phyloP scores from a whole-genome alignment of 148 eudicot genomes.

The Arbutus unedo region DNA sequence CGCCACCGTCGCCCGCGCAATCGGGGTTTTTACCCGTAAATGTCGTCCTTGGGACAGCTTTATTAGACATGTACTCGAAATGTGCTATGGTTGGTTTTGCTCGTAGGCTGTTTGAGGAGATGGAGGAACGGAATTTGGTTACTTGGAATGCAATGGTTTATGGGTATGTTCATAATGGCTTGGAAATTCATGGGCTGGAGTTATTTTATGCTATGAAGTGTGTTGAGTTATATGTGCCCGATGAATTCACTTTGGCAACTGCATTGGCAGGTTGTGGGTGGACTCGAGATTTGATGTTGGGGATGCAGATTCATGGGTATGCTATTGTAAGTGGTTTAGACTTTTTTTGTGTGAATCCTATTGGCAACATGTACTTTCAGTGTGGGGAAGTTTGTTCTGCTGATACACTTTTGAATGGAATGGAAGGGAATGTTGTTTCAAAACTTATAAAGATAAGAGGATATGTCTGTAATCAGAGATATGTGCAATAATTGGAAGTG shows the following conservation, averaged over 20 bases:
- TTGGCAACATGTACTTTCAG: conserved; percentile 32
- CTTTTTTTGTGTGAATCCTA: conserved; percentile 14
- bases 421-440: conserved; percentile 17
- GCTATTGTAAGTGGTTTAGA: conserved; percentile 26
- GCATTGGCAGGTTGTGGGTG: conserved; percentile 24
- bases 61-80: conserved; percentile 36
- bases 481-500: conserved; percentile 26
- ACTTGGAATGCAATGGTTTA: conserved; percentile 41
- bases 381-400: conserved; percentile 25
- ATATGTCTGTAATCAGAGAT: conserved; percentile 22
- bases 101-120: conserved; percentile 33
- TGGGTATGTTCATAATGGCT: conserved; percentile 31
- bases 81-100: conserved; percentile 20
- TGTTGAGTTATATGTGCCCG: conserved; percentile 19
- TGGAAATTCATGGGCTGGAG: conserved; percentile 22
- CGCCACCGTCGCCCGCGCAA: conserved; percentile 28
- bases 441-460: conserved; percentile 35
- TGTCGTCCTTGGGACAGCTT: conserved; percentile 33
- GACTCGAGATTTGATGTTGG: conserved; percentile 21
- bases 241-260: conserved; percentile 29
- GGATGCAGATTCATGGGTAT: conserved; percentile 33
- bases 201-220: conserved; percentile 32
- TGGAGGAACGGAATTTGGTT: conserved; percentile 29
- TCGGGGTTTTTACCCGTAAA: conserved; percentile 20
- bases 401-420: conserved; percentile 23